Conservation (phyloP, 371 early-diverging fungal genomes). For the Dinochytrium kinnereticum region DNA sequence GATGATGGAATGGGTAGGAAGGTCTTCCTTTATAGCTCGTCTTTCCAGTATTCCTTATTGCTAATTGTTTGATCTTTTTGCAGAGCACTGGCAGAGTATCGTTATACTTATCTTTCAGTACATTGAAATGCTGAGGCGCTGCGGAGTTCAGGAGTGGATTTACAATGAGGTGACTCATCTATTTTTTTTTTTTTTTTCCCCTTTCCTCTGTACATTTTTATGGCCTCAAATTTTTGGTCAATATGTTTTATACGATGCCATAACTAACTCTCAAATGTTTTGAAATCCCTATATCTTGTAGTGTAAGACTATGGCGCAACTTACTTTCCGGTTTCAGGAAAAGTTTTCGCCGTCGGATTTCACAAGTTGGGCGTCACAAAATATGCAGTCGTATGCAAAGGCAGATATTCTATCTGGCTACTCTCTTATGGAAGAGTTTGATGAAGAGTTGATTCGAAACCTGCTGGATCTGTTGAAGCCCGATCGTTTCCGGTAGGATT, state of each 20-base stretch:
- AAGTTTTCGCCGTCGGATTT: conserved; percentile 55
- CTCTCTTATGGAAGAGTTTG: conserved; percentile 58
- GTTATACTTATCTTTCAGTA: conserved; percentile 84
- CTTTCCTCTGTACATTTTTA: too few species aligned
- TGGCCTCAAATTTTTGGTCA: too few species aligned
- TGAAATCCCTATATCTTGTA: conserved; percentile 2
- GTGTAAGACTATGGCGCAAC: conserved; percentile 63
- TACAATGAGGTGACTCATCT: conserved; percentile 64
- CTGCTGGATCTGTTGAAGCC: conserved; percentile 61
- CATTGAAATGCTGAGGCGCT: conserved; percentile 72
- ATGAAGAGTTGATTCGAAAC: conserved; percentile 36
- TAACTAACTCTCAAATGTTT: too few species aligned
- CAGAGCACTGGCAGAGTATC: conserved; percentile 73
- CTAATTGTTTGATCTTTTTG: conserved; percentile 14
- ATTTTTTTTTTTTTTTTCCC: neutral
- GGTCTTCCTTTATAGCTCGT: too few species aligned
- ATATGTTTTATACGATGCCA: too few species aligned
- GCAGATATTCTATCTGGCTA: conserved; percentile 72
- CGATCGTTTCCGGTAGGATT: conserved; percentile 67
- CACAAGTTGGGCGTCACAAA: conserved; percentile 41
- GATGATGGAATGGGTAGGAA: conserved; percentile 70
- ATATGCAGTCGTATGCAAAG: conserved; percentile 65
- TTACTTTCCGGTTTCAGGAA: conserved; percentile 84
- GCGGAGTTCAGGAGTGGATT: conserved; percentile 74
- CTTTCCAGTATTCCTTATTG: too few species aligned